Evolutionary conservation across 345 rosid species (phyloP).

Genomic region (Euclidium syriacum): DNA sequence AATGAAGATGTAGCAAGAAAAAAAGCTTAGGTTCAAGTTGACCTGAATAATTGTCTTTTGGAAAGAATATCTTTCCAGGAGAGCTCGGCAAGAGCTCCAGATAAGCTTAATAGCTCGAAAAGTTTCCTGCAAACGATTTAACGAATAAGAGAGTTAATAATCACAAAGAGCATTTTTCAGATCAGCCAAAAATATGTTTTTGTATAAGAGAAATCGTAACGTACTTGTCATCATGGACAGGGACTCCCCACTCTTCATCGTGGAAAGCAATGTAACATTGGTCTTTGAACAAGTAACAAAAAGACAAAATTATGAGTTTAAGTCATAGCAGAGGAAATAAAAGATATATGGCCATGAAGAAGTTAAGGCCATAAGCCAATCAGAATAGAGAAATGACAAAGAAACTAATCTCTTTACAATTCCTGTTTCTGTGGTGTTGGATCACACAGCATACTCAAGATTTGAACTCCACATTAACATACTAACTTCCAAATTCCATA

Average conservation of each 20-base stretch:
- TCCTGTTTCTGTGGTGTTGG: not conserved
- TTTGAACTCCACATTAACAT: not conserved
- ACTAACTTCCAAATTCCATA: slow-evolving; percentile 1
- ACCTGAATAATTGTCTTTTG: slow-evolving; percentile 72
- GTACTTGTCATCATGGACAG: slow-evolving; percentile 78
- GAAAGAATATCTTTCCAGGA: slow-evolving; percentile 76
- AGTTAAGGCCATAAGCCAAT: not conserved
- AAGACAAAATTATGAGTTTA: not conserved
- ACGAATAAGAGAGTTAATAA: not conserved
- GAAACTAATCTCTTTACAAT: not conserved
- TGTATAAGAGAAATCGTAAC: not conserved
- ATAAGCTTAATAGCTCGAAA: slow-evolving; percentile 66
- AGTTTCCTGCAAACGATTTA: slow-evolving; percentile 48
- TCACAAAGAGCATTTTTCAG: slow-evolving; percentile 1
- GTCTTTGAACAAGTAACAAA: slow-evolving; percentile 32
- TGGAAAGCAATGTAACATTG: slow-evolving; percentile 68
- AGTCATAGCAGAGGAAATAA: not conserved
- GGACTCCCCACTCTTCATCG: slow-evolving; percentile 92
- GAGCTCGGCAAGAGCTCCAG: slow-evolving; percentile 80
- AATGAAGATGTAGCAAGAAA: not conserved
- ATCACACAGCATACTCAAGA: not conserved
- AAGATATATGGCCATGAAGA: not conserved
- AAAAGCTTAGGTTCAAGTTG: slow-evolving; percentile 3
- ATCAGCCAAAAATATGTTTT: not conserved
- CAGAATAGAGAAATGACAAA: not conserved